Base-by-base conservation (phyloP, 169 alveolate species). In the Plasmodium malariae region DNA sequence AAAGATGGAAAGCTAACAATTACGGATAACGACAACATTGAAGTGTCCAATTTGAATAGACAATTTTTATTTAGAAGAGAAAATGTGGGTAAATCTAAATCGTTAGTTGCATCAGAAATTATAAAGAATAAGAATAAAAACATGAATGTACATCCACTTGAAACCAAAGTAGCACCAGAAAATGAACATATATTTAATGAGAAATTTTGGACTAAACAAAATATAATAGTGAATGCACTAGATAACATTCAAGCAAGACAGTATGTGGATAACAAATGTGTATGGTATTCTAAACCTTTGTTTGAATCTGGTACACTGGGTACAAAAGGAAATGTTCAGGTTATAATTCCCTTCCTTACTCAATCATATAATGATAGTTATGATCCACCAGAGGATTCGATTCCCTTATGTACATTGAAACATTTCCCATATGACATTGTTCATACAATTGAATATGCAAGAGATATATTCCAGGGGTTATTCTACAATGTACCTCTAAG, bases 281-380 rank as follows among this genome's bases (percentile, higher is more conserved):
- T 98, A 37, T 98, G 99, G 98, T 98, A 97, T 92, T 97, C 95
- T 87, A 98, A 97, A 92, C 99, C 99, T 11, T 95, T 98, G 74
- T 94, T 99, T 76, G 99, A 98, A 94, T 97, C 99, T 1, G 99
- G 99, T 49, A 99, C 99, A 21, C 95, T 98, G 43, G 99, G 99
- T 30, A 98, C 99, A 1, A 97, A 98, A 93, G 99, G 99, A 45
- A 98, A 95, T 89, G 96, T 95, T 12, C 98, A 98, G 94, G 97
- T 98, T 92, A 94, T 98, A 19, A 93, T 99, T 3, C 99, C 99
- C 0, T 96, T 96, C 89, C 72, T 96, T 76, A 98, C 99, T 19
- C 98, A 98, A 89, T 97, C 99, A 49, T 99, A 99, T 89, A 98
- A 99, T 54, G 99, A 98, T 87, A 97, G 99, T 43, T 98, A 97